Evolutionary conservation across 208 protist genomes (phyloP).

Genomic region (Tetramitus jugosus): DNA sequence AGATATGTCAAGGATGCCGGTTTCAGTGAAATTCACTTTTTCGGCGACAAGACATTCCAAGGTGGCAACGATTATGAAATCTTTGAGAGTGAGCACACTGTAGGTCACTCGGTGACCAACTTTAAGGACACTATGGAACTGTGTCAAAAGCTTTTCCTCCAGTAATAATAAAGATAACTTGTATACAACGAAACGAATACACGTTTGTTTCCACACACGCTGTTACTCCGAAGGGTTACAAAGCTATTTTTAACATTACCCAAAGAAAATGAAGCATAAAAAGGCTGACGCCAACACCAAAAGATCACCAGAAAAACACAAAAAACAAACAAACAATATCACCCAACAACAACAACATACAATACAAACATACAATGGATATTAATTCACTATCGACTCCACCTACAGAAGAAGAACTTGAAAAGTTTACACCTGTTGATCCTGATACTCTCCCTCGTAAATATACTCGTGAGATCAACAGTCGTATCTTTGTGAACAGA

Average conservation of each 20-base stretch:
- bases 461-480: neutral
- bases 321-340: too few relatives aligned
- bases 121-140: conserved; percentile 86
- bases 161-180: too few relatives aligned
- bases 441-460: neutral
- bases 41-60: conserved; percentile 95
- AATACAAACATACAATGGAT: too few relatives aligned
- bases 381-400: neutral
- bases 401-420: neutral
- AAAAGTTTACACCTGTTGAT: neutral
- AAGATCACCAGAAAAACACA: too few relatives aligned
- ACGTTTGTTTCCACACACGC: too few relatives aligned
- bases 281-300: too few relatives aligned
- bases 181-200: too few relatives aligned
- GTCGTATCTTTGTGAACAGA: conserved; percentile 11
- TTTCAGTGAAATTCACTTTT: conserved; percentile 97
- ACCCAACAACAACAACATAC: too few relatives aligned
- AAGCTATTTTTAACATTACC: too few relatives aligned
- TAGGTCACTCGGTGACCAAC: conserved; percentile 81
- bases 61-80: conserved; percentile 99
- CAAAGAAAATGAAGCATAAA: too few relatives aligned
- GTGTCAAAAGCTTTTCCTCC: neutral
- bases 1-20: conserved; percentile 78
- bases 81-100: conserved; percentile 66
- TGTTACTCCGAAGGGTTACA: too few relatives aligned